Conservation (phyloP, 2,329 filamentous ascomycete species). For the Delphinella strobiligena region DNA sequence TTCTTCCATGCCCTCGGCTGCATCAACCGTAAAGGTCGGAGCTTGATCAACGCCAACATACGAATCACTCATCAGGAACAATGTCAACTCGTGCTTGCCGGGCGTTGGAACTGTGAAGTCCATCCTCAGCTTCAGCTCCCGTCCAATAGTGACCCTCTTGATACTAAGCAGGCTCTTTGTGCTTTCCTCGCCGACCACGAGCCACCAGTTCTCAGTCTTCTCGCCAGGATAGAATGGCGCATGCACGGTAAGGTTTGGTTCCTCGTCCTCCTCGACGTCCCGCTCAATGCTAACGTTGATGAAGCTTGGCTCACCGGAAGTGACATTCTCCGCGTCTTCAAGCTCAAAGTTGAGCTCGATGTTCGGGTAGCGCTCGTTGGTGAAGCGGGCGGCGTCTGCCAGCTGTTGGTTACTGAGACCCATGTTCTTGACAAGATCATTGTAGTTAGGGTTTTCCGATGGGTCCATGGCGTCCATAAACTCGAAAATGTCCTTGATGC, state of each 20-base stretch:
- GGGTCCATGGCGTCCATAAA: conserved; percentile 99
- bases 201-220: conserved; percentile 98
- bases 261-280: conserved; percentile 60
- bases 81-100: conserved; percentile 75
- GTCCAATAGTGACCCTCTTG: conserved; percentile 82
- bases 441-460: conserved; percentile 76
- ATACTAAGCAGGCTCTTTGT: conserved; percentile 81
- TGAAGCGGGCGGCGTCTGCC: conserved; percentile 82
- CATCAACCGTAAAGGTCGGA: conserved; percentile 72
- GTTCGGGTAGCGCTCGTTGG: conserved; percentile 92
- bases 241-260: conserved; percentile 74
- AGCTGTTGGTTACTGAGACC: conserved; percentile 72
- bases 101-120: conserved; percentile 80
- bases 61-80: conserved; percentile 94
- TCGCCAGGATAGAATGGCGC: conserved; percentile 85
- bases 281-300: conserved; percentile 76
- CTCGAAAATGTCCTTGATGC: conserved; percentile 86
- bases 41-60: conserved; percentile 97
- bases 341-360: conserved; percentile 83
- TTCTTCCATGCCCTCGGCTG: conserved; percentile 88
- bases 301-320: conserved; percentile 68
- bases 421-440: conserved; percentile 62
- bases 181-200: conserved; percentile 87
- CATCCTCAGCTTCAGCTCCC: conserved; percentile 63
- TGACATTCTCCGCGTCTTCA: conserved; percentile 67